Conservation (phyloP, 1,284 basidiomycete species). For the Sporisorium sorghi region DNA sequence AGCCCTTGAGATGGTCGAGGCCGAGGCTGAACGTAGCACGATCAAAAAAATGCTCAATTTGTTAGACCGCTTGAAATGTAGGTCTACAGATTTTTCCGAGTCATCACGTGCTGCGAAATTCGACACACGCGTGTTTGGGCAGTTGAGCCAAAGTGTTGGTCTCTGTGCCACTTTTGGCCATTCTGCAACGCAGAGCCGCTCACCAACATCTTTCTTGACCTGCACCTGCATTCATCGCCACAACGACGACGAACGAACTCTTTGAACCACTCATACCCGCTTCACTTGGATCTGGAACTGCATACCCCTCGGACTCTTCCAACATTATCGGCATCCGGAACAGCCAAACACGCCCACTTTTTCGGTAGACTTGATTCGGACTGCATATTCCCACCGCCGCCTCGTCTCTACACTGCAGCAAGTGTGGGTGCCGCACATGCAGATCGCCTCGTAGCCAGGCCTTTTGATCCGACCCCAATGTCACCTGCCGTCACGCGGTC, state of each 20-base stretch:
- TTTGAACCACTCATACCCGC: constrained; percentile 4
- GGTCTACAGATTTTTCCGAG: no score
- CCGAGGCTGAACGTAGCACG: neutral
- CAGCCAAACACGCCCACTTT: neutral
- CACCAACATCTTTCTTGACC: neutral
- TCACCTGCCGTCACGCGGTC: constrained; percentile 43
- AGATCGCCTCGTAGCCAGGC: constrained; percentile 4
- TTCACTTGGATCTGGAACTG: constrained; percentile 2
- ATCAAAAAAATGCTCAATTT: neutral
- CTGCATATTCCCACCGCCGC: constrained; percentile 1
- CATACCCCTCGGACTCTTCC: neutral
- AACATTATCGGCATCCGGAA: neutral
- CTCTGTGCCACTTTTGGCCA: constrained; percentile 4
- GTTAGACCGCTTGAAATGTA: constrained; percentile 1
- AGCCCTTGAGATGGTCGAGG: no score
- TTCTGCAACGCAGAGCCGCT: neutral
- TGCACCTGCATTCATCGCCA: neutral
- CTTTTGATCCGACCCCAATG: constrained; percentile 14
- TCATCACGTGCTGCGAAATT: constrained; percentile 10
- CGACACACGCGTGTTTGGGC: constrained; percentile 14
- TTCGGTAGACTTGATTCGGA: neutral
- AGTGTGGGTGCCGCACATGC: constrained; percentile 16
- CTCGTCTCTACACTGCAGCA: constrained; percentile 5
- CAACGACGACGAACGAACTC: neutral
- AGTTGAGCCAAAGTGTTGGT: constrained; percentile 19